Evolutionary conservation across 2,329 filamentous ascomycete genomes (phyloP), one percentile per base, ranked within the genome.

Genomic region (Apiospora phragmitis): DNA sequence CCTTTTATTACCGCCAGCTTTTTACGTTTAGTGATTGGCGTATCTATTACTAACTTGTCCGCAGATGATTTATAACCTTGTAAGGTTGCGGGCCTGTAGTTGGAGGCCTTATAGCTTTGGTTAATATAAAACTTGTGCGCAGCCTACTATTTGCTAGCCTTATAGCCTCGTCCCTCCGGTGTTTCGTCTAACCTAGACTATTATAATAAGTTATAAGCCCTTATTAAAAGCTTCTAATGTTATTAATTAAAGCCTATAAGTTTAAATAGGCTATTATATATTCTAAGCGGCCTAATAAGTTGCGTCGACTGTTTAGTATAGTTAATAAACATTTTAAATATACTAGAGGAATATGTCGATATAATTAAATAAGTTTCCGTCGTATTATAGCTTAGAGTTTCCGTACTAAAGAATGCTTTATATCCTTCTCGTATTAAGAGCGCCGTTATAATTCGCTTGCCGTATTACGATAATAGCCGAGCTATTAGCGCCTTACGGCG

Each of bases 391-490:
- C 45, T 42, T 12, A 32, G 68, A 24, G 7, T 4, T 24, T 12
- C 45, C n/a, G n/a, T 49, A 73, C 14, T 35, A 71, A 49, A 69
- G 49, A 26, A 73, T 51, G 67, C 68, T 69, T 12, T 62, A 32
- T 4, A 69, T 70, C 24, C 24, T 68, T 26, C 59, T 59, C 32
- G 69, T 47, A 12, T 69, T 38, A 24, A 73, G 69, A n/a, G 68
- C 69, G n/a, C 65, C 68, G 26, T 72, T 67, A 47, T 77, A 73
- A 71, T 73, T 76, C 71, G 76, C 76, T 70, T 76, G 72, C 71
- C 74, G 76, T 72, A 70, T 71, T 72, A 75, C 75, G 2, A 78
- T 75, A 16, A 67, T 66, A 3, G 24, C 8, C 1, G 69, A 47
- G 18, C 74, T 71, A 49, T 71, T 65, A 71, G n/a, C 8, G 12